These are phyloP conservation scores for Syncephalis plumigaleata DNA, from an alignment of 371 early-diverging fungal species.

Conservation along the genomic window DNA sequence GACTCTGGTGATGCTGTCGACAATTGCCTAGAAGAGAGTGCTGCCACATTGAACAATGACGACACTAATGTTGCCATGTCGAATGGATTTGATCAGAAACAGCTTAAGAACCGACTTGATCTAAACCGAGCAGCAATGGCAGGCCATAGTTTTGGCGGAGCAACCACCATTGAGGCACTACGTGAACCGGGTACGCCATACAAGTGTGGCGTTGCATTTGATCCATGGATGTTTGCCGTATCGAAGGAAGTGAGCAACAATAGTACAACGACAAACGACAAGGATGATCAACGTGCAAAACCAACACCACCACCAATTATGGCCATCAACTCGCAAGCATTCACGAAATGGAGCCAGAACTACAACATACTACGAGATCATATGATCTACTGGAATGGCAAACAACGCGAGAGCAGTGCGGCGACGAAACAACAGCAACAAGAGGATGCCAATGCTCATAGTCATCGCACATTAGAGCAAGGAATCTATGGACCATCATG, in stretches of 20 bases:
- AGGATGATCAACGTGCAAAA: not conserved
- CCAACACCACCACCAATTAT: conserved; percentile 12
- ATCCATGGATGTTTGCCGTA: conserved; percentile 23
- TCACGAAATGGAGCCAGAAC: conserved; percentile 15
- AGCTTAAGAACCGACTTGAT: conserved; percentile 18
- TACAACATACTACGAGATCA: conserved; percentile 12
- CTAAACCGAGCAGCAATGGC: conserved; percentile 18
- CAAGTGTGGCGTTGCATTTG: conserved; percentile 18
- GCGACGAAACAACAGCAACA: not conserved
- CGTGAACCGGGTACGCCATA: conserved; percentile 10
- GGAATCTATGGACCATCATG: not conserved
- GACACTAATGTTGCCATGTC: not conserved
- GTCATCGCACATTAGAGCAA: too few species aligned
- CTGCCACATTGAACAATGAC: not conserved
- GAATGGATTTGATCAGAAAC: not conserved
- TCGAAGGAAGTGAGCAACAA: not conserved
- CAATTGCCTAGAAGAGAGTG: not conserved
- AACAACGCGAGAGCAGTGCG: not conserved
- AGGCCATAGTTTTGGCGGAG: conserved; percentile 43
- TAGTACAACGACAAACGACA: conserved; percentile 5
- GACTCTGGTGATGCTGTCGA: not conserved
- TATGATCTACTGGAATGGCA: conserved; percentile 1
- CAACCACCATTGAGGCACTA: conserved; percentile 18
- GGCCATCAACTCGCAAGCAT: conserved; percentile 16
- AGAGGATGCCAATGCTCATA: too few species aligned